Percentiles rank a stretch among this genome's conserved stretches.
These are phyloP conservation scores for Coccomyxa sp. DNA, from an alignment of 139 green algal species.

Conservation along the genomic window DNA sequence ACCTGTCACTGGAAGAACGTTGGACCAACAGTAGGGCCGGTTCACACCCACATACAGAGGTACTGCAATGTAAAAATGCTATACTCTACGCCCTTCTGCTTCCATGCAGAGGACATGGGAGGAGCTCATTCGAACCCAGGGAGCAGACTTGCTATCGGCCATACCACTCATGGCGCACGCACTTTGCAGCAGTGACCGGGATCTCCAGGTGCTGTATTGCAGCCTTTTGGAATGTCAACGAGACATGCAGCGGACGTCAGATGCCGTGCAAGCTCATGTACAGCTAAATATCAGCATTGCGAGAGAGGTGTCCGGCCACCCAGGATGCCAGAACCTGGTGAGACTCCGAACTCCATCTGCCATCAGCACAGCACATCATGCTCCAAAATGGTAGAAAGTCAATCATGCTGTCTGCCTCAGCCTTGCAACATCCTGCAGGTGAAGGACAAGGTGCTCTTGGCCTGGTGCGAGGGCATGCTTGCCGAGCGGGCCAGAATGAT, in stretches of 20 bases:
- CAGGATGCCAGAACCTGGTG: not conserved
- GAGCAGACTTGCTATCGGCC: not conserved
- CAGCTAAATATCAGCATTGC: not conserved
- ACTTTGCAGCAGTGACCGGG: not conserved
- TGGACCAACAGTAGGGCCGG: too few relatives aligned
- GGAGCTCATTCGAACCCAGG: not conserved
- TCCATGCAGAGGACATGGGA: not conserved
- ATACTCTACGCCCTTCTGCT: too few relatives aligned
- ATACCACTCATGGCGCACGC: not conserved
- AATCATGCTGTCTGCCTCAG: not conserved
- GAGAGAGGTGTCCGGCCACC: not conserved
- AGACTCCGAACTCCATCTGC: not conserved
- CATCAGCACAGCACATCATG: not conserved
- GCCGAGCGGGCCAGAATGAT: not conserved
- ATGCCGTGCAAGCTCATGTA: not conserved
- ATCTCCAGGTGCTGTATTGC: not conserved
- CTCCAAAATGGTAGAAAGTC: too few relatives aligned
- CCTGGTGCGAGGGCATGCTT: not conserved
- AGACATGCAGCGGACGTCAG: not conserved
- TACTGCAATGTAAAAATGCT: too few relatives aligned
- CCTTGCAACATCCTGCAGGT: not conserved
- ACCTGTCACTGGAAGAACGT: too few relatives aligned
- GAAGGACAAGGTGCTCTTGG: not conserved
- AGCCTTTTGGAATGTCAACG: not conserved
- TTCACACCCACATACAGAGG: too few relatives aligned